Evolutionary conservation across 441 rosid genomes (phyloP).

Genomic region (Euphorbia corollata): DNA sequence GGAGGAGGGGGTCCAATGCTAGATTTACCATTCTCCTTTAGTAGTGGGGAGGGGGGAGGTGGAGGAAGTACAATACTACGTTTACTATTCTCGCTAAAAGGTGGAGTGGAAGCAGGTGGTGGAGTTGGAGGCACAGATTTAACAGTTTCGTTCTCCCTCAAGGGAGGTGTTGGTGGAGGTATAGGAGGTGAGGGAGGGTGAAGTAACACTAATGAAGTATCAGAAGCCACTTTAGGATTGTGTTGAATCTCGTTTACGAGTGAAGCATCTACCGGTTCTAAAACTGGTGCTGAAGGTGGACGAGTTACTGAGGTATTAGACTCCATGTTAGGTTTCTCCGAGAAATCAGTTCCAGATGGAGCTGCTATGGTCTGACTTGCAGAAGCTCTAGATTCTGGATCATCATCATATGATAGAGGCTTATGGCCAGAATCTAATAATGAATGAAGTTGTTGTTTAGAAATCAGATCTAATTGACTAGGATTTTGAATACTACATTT

Average conservation of each 20-base stretch:
- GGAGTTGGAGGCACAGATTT: constrained; percentile 11
- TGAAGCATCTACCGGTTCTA: constrained; percentile 27
- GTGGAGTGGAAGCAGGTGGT: constrained; percentile 27
- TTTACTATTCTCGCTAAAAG: constrained; percentile 15
- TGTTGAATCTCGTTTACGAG: constrained; percentile 25
- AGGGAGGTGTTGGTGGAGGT: constrained; percentile 17
- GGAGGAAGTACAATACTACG: constrained; percentile 23
- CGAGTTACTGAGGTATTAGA: constrained; percentile 22
- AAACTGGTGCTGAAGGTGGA: constrained; percentile 28
- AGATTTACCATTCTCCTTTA: too few relatives aligned
- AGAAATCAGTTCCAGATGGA: constrained; percentile 21
- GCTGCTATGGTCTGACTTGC: constrained; percentile 15
- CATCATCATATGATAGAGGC: constrained; percentile 27
- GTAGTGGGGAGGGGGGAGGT: constrained; percentile 30
- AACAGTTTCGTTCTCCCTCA: constrained; percentile 1
- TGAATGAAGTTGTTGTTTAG: constrained; percentile 25
- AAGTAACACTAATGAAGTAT: constrained; percentile 8
- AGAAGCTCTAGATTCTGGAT: constrained; percentile 18
- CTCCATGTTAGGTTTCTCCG: constrained; percentile 22
- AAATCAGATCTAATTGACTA: constrained; percentile 19
- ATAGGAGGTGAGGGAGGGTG: constrained; percentile 15
- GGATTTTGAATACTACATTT: constrained; percentile 24
- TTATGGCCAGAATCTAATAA: constrained; percentile 21
- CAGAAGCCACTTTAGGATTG: constrained; percentile 15
- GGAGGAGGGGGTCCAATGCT: constrained; percentile 24